These are phyloP conservation scores for Sordariomycetes sp. DNA, from an alignment of 2,329 filamentous ascomycete genomes.

Conservation along the genomic window DNA sequence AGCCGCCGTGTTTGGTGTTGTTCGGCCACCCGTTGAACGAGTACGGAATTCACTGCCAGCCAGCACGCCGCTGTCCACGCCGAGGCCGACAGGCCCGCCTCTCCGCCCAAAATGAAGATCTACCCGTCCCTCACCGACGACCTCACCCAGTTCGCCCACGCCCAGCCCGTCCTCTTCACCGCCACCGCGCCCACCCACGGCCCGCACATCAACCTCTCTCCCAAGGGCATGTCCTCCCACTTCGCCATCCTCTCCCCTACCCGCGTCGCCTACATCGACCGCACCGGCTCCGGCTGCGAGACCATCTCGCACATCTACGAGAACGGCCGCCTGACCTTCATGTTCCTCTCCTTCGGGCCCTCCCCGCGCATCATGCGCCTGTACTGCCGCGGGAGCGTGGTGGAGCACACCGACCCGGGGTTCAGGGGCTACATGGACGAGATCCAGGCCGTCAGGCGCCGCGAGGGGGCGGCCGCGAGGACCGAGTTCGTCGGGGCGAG, in stretches of 20 bases:
- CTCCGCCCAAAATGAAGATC: constrained; percentile 41
- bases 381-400: constrained; percentile 47
- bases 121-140: constrained; percentile 42
- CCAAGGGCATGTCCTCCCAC: constrained; percentile 55
- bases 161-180: constrained; percentile 66
- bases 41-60: no score
- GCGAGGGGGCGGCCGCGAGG: constrained; percentile 8
- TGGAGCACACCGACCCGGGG: constrained; percentile 45
- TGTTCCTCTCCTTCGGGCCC: constrained; percentile 58
- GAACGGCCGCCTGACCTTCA: constrained; percentile 63
- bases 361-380: constrained; percentile 52
- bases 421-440: constrained; percentile 34
- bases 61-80: background rate
- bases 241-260: constrained; percentile 50
- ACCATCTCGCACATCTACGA: constrained; percentile 69
- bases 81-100: background rate
- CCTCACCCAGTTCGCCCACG: constrained; percentile 51
- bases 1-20: no score
- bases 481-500: constrained; percentile 34
- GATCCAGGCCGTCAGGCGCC: constrained; percentile 16
- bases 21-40: no score
- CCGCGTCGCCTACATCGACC: constrained; percentile 61
- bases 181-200: constrained; percentile 60
- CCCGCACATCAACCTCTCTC: constrained; percentile 64
- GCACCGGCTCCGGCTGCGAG: constrained; percentile 65